Evolutionary conservation across 2,329 filamentous ascomycete species (phyloP), one percentile per base, ranked within the genome.

Genomic region (Calycina herbarum): DNA sequence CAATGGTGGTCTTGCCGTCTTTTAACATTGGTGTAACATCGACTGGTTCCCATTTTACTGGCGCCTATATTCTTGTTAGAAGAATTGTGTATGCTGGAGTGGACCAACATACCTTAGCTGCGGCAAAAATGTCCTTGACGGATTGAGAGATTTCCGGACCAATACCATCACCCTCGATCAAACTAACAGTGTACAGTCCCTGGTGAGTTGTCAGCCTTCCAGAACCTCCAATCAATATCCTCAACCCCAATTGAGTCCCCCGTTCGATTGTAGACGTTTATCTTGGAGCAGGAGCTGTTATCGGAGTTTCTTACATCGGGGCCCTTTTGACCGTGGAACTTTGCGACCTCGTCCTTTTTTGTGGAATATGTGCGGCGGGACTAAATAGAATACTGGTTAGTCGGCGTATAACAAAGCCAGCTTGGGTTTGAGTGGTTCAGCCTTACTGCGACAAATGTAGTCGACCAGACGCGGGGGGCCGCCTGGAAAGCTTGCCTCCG

Each of bases 161-260:
- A 79, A 99, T 99, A 79, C 95, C 95, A 78, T 99, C 96, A 82
- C 96, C 95, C 86, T 99, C 96, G 73, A 99, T 99, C 82, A 99
- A 85, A 75, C 92, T 94, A 77, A 99, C 95, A 66, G 92, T 91
- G 86, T 90, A 99, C 81, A 95, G 95, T 77, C 95, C 95, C 93
- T 96, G 75, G 10, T 48, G 35, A 40, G 51, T 65, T 57, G 63
- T 76, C 64, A 75, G 73, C 62, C n/a, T 31, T 60, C 51, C 10
- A 58, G 27, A 57, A 60, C 57, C 8, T 33, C n/a, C n/a, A 57
- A 62, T 13, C 1, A 33, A 24, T 11, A 24, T 11, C 67, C 45
- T n/a, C 63, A 35, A 64, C 66, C 66, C 62, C 70, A 71, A 72
- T 73, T 72, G 71, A 71, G 61, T 68, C 68, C 59, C 51, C 67